phyloP scores from a whole-genome alignment of 306 rosid genomes.

The Quercus bicolor region DNA sequence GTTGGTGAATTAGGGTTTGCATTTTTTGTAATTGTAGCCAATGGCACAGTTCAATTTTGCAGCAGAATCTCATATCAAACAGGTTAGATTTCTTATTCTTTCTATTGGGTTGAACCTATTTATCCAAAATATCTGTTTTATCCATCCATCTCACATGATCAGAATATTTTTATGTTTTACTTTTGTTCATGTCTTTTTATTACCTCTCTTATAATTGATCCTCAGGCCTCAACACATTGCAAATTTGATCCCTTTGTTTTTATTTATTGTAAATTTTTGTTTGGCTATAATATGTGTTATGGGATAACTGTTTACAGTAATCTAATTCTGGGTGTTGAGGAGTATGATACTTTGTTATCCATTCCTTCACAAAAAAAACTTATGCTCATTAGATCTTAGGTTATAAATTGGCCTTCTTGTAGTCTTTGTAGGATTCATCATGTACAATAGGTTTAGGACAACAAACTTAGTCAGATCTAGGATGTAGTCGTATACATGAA shows the following conservation, averaged over 20 bases:
- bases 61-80: constrained; percentile 46
- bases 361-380: background rate
- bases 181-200: constrained; percentile 23
- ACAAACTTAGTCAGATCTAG: background rate
- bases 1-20: constrained; percentile 35
- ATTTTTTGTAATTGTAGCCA: constrained; percentile 22
- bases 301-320: background rate
- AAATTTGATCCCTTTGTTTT: constrained; percentile 25
- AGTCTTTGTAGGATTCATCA: background rate
- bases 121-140: constrained; percentile 10
- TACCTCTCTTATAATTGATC: constrained; percentile 24
- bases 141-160: constrained; percentile 3
- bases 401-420: background rate
- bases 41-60: constrained; percentile 61
- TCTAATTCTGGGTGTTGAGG: background rate
- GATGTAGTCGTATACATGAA: background rate
- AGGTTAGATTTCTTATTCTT: constrained; percentile 51
- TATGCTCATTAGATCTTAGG: background rate
- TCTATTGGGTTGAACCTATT: constrained; percentile 25
- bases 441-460: background rate
- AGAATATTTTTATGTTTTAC: background rate
- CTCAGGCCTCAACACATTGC: constrained; percentile 2
- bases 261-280: constrained; percentile 8
- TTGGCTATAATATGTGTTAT: background rate
- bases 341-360: background rate